Percentiles rank a stretch among this genome's conserved stretches.
Evolutionary conservation across 2,329 filamentous ascomycete species (phyloP).

Genomic region (Pseudogymnoascus sp.): DNA sequence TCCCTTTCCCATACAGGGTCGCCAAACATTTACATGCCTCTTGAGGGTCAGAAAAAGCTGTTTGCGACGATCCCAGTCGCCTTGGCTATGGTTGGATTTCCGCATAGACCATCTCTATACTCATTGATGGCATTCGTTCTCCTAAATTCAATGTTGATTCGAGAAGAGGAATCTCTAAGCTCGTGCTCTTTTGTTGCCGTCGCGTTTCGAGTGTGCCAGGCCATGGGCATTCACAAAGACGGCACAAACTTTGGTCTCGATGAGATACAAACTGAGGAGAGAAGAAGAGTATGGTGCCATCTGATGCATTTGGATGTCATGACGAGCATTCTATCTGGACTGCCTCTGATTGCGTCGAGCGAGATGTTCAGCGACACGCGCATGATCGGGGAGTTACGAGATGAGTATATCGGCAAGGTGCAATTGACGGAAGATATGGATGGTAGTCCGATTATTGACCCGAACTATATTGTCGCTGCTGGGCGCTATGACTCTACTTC

Average conservation of each 20-base stretch:
- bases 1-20: neutral
- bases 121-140: constrained; percentile 54
- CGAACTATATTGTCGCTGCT: neutral
- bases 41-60: neutral
- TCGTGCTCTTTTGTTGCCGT: constrained; percentile 42
- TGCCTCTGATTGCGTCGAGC: constrained; percentile 39
- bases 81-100: constrained; percentile 50
- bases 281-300: constrained; percentile 57
- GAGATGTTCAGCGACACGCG: constrained; percentile 45
- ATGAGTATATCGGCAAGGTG: constrained; percentile 39
- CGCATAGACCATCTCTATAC: constrained; percentile 49
- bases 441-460: neutral
- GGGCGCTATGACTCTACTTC: constrained; percentile 4
- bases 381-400: constrained; percentile 51
- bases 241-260: constrained; percentile 43
- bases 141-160: constrained; percentile 45
- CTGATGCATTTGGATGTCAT: constrained; percentile 49
- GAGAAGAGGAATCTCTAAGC: constrained; percentile 45
- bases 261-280: constrained; percentile 54
- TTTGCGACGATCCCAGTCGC: constrained; percentile 43
- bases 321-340: constrained; percentile 48
- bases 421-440: constrained; percentile 28
- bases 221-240: constrained; percentile 38
- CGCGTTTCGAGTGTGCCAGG: constrained; percentile 35
- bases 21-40: neutral